Percentiles rank a stretch among this genome's conserved stretches.
phyloP scores from a whole-genome alignment of 257 asterid genomes.

The Knoxia roxburghii region DNA sequence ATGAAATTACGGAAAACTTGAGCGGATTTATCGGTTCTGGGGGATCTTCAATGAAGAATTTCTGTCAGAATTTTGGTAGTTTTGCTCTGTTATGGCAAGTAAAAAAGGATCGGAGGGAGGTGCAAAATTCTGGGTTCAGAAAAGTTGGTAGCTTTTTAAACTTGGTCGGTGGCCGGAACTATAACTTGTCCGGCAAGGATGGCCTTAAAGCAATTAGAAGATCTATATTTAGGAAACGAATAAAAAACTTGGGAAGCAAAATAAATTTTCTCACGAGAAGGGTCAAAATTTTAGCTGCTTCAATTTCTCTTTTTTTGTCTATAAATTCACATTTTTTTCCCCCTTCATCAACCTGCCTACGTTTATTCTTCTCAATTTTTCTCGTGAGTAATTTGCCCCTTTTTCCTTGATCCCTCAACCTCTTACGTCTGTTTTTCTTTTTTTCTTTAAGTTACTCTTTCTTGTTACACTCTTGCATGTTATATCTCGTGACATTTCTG shows the following conservation, averaged over 20 bases:
- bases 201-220: slow-evolving; percentile 3
- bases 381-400: slow-evolving; percentile 12
- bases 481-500: no score
- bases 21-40: slow-evolving; percentile 12
- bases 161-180: slow-evolving; percentile 8
- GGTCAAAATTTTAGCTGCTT: neutral
- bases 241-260: neutral
- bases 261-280: no score
- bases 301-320: neutral
- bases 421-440: neutral
- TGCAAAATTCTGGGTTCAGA: slow-evolving; percentile 6
- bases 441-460: neutral
- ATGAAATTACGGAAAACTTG: neutral
- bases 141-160: neutral
- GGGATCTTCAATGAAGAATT: slow-evolving; percentile 9
- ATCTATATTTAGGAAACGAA: neutral
- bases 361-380: neutral
- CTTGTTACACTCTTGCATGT: slow-evolving; percentile 8
- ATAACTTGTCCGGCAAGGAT: slow-evolving; percentile 13
- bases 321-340: neutral
- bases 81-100: neutral
- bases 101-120: neutral
- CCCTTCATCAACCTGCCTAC: neutral
- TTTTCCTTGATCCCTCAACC: neutral
- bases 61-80: no score